A percentile compares a stretch with the other conserved stretches of the same genome.
Conservation (phyloP, 2,329 filamentous ascomycete species). For the Fusarium zealandicum region DNA sequence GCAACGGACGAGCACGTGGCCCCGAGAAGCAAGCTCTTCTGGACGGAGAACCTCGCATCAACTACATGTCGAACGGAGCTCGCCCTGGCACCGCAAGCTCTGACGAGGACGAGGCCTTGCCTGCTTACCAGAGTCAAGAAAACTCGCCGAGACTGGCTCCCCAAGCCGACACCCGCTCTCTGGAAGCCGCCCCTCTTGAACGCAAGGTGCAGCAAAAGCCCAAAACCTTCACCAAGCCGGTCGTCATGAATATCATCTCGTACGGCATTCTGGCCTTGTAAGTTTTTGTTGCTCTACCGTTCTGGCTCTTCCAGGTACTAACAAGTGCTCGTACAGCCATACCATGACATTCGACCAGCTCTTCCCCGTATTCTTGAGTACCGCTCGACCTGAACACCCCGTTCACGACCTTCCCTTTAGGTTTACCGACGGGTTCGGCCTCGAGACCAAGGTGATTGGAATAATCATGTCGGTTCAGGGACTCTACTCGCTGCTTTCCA, state of each 20-base stretch:
- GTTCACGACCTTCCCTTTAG: constrained; percentile 77
- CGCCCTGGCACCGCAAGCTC: constrained; percentile 17
- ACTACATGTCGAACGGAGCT: constrained; percentile 56
- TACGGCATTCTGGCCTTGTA: constrained; percentile 96
- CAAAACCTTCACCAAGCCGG: constrained; percentile 81
- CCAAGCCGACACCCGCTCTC: constrained; percentile 35
- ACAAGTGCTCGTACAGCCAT: constrained; percentile 66
- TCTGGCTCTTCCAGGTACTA: constrained; percentile 9
- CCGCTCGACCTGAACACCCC: constrained; percentile 59
- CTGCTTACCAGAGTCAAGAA: constrained; percentile 71
- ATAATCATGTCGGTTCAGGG: constrained; percentile 89
- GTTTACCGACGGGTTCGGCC: constrained; percentile 85
- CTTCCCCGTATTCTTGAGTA: constrained; percentile 89
- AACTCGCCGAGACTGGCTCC: constrained; percentile 58
- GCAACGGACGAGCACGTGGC: constrained; percentile 49
- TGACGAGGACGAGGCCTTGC: constrained; percentile 64
- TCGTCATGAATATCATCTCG: constrained; percentile 85
- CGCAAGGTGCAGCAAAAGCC: constrained; percentile 25
- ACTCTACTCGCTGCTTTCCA: constrained; percentile 85
- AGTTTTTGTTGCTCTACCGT: constrained; percentile 51
- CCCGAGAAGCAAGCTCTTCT: constrained; percentile 70
- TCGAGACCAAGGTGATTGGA: constrained; percentile 84
- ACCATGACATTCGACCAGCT: constrained; percentile 97
- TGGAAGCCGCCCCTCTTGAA: constrained; percentile 24
- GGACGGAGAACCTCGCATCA: constrained; percentile 66